phyloP scores from a whole-genome alignment of 2,329 filamentous ascomycete genomes.

The Colletotrichum zoysiae region DNA sequence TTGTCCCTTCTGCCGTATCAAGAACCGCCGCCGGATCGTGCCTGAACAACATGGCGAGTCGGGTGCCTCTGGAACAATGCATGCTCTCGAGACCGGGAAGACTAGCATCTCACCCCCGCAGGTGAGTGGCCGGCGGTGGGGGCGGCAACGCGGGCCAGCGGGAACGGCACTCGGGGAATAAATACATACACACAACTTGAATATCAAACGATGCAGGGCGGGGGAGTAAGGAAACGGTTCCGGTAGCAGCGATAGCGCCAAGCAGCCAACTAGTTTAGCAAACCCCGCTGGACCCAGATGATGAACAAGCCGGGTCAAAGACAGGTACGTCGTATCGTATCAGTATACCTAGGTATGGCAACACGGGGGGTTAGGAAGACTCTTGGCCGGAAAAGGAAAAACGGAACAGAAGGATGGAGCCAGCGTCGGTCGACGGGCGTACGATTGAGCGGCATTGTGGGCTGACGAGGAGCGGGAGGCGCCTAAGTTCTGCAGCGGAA shows the following conservation, averaged over 20 bases:
- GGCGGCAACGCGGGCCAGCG: slow-evolving; percentile 15
- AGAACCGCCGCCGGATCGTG: neutral
- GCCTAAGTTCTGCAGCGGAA: slow-evolving; percentile 32
- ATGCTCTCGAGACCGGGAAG: neutral
- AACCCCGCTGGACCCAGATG: neutral
- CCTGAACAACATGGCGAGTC: neutral
- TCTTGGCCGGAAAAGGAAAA: neutral
- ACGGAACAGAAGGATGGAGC: slow-evolving; percentile 22
- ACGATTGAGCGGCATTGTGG: slow-evolving; percentile 38
- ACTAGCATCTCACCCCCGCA: neutral
- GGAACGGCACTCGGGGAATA: neutral
- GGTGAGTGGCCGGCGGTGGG: neutral
- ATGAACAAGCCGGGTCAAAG: neutral
- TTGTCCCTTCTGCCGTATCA: neutral
- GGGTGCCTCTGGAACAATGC: neutral
- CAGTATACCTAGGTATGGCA: neutral
- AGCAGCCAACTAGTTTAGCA: neutral
- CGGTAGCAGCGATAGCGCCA: slow-evolving; percentile 1
- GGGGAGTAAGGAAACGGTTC: neutral
- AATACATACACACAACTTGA: neutral
- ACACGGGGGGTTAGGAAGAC: neutral
- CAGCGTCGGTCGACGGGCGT: slow-evolving; percentile 35
- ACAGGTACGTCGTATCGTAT: neutral
- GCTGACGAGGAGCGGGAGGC: slow-evolving; percentile 40
- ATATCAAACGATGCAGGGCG: slow-evolving; percentile 10